Base-by-base conservation (phyloP, 805 yeast genomes). In the Kodamaea nitidulidarum region DNA sequence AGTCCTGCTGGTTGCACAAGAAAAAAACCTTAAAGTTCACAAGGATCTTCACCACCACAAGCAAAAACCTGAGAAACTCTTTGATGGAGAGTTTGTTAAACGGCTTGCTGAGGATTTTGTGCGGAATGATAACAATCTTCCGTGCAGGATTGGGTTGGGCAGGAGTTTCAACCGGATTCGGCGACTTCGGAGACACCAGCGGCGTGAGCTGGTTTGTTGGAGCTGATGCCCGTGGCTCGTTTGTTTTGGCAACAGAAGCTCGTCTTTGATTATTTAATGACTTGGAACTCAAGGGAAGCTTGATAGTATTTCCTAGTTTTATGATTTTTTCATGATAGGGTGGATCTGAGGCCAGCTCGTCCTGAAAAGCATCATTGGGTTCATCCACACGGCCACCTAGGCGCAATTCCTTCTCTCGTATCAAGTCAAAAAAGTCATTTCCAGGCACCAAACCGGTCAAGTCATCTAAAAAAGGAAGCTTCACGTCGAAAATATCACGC, bases 41-140 rank as follows among this genome's bases (percentile, higher is more conserved):
- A 2, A 68, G 35, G 4, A 68, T 55, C 42, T 67, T 66, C 4
- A 63, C 72, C 4, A 68, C 51, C 0, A 66, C 45, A 45, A 60
- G 55, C 5, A 68, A 50, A 39, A 68, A 66, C 41, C 51, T 54
- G 34, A 66, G 49, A 40, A 61, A 66, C 43, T 68, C 73, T 38
- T 57, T 57, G 12, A 63, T 52, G 17, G 63, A 50, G 21, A 68
- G 51, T 39, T 61, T 61, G 24, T 60, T 52, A 43, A 68, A 63
- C 9, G 73, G 72, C 37, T 65, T 64, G 42, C 55, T 60, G 32
- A 68, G 53, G n/a, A 68, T 64, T 42, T 60, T 60, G 42, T 68
- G 73, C 1, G 74, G 73, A 5, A 67, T 59, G 7, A 68, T 56
- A 7, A 66, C 58, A 17, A 63, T 46, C 41, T 53, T 58, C 40